Percentiles rank a stretch among this genome's conserved stretches.
phyloP scores from a whole-genome alignment of 495 filamentous ascomycete species.

The Bombardia bombarda region DNA sequence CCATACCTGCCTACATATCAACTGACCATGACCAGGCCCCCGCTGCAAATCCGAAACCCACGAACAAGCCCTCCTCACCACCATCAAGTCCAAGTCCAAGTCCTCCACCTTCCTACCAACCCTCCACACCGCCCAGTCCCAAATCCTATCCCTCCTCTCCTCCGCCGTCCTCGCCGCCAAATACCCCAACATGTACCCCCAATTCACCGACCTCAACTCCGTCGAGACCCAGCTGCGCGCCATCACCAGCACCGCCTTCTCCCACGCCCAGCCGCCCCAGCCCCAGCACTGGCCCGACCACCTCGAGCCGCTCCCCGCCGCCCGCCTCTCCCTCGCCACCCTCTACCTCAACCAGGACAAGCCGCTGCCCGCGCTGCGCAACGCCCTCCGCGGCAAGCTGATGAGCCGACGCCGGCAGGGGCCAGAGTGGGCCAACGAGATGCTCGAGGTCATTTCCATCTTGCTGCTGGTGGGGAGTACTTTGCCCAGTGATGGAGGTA shows the following conservation, averaged over 20 bases:
- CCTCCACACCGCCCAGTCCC: slow-evolving; percentile 4
- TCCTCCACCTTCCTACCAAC: slow-evolving; percentile 1
- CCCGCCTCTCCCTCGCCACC: slow-evolving; percentile 8
- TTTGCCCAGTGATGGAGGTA: no score
- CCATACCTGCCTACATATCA: background rate
- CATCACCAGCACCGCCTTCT: no score
- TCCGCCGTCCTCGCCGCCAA: slow-evolving; percentile 4
- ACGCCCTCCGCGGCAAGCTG: slow-evolving; percentile 12
- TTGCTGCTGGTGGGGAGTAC: background rate
- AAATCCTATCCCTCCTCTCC: slow-evolving; percentile 7
- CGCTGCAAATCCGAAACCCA: slow-evolving; percentile 18
- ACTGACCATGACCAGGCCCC: slow-evolving; percentile 1
- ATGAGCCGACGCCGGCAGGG: slow-evolving; percentile 3
- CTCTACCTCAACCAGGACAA: background rate
- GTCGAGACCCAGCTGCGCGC: slow-evolving; percentile 10
- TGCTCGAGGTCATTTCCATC: slow-evolving; percentile 8
- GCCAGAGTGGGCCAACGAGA: slow-evolving; percentile 15
- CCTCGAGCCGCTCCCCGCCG: slow-evolving; percentile 16
- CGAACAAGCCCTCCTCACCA: background rate
- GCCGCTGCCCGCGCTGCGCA: background rate
- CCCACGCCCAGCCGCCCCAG: background rate
- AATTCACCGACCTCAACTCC: slow-evolving; percentile 6
- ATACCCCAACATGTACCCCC: slow-evolving; percentile 8
- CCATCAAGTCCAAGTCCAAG: background rate
- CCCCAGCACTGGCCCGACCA: slow-evolving; percentile 10